Evolutionary conservation across 352 stramenopile species (phyloP).

Genomic region (Phytophthora ramorum): DNA sequence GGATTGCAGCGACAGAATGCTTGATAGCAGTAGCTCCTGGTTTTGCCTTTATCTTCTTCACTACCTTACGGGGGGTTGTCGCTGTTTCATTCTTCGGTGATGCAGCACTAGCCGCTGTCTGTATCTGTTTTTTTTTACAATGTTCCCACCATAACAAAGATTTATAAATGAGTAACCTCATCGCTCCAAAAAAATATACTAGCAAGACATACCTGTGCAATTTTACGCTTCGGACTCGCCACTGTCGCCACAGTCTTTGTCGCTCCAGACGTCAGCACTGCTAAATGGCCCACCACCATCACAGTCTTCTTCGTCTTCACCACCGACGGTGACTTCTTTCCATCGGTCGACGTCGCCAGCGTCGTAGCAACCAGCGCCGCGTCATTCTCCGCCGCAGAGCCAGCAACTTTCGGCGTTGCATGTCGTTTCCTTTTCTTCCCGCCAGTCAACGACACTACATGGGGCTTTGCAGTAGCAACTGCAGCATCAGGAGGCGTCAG

Average conservation of each 20-base stretch:
- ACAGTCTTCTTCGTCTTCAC: conserved; percentile 14
- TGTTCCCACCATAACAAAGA: not conserved
- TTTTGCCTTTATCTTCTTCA: conserved; percentile 15
- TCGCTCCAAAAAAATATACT: not conserved
- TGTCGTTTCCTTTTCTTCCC: conserved; percentile 31
- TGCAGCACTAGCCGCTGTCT: not conserved
- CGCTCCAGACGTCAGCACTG: not conserved
- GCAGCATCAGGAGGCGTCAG: conserved; percentile 10
- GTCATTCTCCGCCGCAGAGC: not conserved
- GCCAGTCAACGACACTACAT: conserved; percentile 29
- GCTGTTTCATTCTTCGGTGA: conserved; percentile 13
- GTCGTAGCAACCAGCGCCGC: not conserved
- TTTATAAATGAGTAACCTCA: not conserved
- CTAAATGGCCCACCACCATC: conserved; percentile 7
- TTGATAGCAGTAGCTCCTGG: not conserved
- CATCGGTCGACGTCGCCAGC: not conserved
- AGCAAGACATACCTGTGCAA: conserved; percentile 9
- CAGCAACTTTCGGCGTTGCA: not conserved
- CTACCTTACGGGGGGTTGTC: conserved; percentile 1
- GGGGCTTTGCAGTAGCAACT: conserved; percentile 11
- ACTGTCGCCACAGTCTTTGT: not conserved
- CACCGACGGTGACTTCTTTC: not conserved
- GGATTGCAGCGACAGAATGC: not conserved
- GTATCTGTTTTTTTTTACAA: not conserved
- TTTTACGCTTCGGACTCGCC: conserved; percentile 21